Conservation (phyloP, 768 basidiomycete species). For the Neoboletus brunneissimus region DNA sequence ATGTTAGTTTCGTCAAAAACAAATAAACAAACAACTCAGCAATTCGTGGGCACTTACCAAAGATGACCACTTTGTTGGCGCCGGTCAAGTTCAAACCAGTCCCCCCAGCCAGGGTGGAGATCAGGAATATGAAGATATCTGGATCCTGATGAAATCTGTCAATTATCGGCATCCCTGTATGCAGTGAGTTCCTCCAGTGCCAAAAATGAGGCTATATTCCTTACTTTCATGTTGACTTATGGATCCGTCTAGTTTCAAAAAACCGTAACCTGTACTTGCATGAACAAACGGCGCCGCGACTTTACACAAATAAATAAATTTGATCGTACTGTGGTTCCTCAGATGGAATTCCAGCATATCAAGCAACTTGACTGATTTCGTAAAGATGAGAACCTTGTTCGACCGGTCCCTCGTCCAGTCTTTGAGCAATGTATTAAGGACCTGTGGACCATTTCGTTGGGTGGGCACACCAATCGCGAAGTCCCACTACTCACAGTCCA, state of each 20-base stretch:
- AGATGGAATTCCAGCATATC: slow-evolving; percentile 83
- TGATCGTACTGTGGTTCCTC: slow-evolving; percentile 43
- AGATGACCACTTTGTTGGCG: slow-evolving; percentile 93
- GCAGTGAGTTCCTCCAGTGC: neutral
- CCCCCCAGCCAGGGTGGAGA: slow-evolving; percentile 89
- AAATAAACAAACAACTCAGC: neutral
- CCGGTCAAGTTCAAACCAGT: slow-evolving; percentile 88
- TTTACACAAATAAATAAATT: neutral
- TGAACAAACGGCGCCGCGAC: neutral
- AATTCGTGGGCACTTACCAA: slow-evolving; percentile 47
- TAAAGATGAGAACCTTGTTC: slow-evolving; percentile 93
- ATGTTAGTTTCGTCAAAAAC: neutral
- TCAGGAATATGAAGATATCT: slow-evolving; percentile 75
- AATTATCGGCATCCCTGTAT: slow-evolving; percentile 78
- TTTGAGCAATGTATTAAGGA: slow-evolving; percentile 61
- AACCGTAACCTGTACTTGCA: slow-evolving; percentile 46
- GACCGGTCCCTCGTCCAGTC: slow-evolving; percentile 61
- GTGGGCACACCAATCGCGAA: neutral
- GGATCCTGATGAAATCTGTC: slow-evolving; percentile 79
- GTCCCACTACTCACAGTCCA: slow-evolving; percentile 62
- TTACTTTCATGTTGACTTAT: slow-evolving; percentile 64
- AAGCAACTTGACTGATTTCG: slow-evolving; percentile 86
- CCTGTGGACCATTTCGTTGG: slow-evolving; percentile 39
- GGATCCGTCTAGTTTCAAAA: slow-evolving; percentile 78
- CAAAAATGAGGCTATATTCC: slow-evolving; percentile 22